These are phyloP conservation scores for Cordyceps fumosorosea DNA, from an alignment of 2,329 filamentous ascomycete species.

Conservation along the genomic window DNA sequence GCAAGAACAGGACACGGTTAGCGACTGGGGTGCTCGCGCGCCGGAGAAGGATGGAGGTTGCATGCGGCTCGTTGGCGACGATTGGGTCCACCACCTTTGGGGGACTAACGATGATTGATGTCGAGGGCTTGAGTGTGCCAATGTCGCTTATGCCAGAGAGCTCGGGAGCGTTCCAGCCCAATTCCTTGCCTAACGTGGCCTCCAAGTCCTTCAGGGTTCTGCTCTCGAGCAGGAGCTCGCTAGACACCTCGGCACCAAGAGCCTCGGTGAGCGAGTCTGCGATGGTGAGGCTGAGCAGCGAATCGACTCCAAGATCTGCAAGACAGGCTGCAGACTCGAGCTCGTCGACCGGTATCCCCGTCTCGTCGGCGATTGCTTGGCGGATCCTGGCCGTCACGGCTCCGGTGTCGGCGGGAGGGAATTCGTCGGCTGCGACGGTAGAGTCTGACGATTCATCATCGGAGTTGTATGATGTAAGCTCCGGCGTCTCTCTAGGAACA, in stretches of 20 bases:
- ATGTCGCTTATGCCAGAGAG: neutral
- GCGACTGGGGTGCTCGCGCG: neutral
- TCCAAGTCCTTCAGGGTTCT: neutral
- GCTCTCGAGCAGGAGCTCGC: neutral
- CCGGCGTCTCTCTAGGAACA: neutral
- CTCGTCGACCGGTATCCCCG: constrained; percentile 5
- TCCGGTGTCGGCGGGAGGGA: neutral
- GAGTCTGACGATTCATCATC: neutral
- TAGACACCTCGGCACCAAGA: neutral
- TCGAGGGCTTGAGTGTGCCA: neutral
- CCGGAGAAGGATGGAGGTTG: constrained; percentile 21
- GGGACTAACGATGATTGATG: neutral
- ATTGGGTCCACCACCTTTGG: neutral
- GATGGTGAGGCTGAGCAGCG: constrained; percentile 9
- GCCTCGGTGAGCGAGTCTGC: constrained; percentile 11
- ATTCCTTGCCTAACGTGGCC: neutral
- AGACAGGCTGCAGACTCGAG: constrained; percentile 3
- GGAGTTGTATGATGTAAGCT: neutral
- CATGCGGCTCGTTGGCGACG: constrained; percentile 12
- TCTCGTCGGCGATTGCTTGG: constrained; percentile 14
- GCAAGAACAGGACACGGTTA: constrained; percentile 18
- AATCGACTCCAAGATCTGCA: constrained; percentile 13
- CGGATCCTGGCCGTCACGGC: neutral
- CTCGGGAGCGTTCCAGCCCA: neutral
- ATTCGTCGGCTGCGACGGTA: neutral